These are phyloP conservation scores for Colletotrichum destructivum DNA, from an alignment of 2,329 filamentous ascomycete genomes.

Conservation along the genomic window DNA sequence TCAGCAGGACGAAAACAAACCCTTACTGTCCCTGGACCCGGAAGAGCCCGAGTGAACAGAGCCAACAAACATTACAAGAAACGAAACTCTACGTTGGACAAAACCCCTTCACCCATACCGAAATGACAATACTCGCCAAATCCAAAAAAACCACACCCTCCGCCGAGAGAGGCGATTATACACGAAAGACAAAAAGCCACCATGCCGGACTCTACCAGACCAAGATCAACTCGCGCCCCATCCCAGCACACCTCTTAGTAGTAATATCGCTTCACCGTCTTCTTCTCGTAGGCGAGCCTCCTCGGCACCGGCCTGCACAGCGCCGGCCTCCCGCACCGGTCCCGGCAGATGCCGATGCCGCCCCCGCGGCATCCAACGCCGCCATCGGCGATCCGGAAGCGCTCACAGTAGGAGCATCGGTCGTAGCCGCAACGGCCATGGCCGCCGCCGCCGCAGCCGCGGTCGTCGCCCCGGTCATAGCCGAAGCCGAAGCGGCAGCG, in stretches of 20 bases:
- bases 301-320: conserved; percentile 1
- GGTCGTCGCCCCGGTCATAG: background rate
- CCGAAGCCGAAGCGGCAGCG: conserved; percentile 3
- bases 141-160: no score
- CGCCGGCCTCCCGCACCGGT: conserved; percentile 6
- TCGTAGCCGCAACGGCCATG: background rate
- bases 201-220: background rate
- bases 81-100: no score
- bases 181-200: conserved; percentile 47
- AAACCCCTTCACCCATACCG: no score
- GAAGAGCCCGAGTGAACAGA: background rate
- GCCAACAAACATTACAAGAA: background rate
- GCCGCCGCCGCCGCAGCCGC: background rate
- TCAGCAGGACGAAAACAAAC: background rate
- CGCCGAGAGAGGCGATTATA: no score
- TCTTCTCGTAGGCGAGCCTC: conserved; percentile 3
- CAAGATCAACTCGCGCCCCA: no score
- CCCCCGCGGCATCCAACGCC: background rate
- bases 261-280: conserved; percentile 13
- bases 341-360: conserved; percentile 5
- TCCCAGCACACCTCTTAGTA: conserved; percentile 45
- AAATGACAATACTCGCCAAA: no score
- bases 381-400: background rate
- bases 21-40: background rate
- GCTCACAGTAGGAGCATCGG: conserved; percentile 16